phyloP scores from a whole-genome alignment of 2,329 filamentous ascomycete genomes.

The Ascomycota sp. region DNA sequence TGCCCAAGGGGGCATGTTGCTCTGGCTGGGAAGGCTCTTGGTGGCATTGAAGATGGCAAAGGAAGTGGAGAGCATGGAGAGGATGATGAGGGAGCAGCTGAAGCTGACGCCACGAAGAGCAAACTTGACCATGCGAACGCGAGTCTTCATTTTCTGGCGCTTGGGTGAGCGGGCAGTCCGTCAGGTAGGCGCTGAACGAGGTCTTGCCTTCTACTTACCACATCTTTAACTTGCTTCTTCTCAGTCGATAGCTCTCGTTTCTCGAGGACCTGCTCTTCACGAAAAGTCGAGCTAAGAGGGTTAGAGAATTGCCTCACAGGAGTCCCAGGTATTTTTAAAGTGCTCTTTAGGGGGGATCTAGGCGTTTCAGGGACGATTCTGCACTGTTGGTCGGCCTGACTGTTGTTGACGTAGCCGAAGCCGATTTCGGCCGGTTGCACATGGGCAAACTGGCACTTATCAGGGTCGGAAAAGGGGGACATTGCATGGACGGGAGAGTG shows the following conservation, averaged over 20 bases:
- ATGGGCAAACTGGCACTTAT: conserved; percentile 32
- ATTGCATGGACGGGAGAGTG: conserved; percentile 50
- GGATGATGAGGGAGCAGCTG: conserved; percentile 84
- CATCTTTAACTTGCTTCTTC: conserved; percentile 66
- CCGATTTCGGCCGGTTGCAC: conserved; percentile 69
- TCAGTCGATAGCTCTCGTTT: conserved; percentile 67
- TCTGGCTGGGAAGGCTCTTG: conserved; percentile 50
- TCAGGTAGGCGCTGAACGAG: background rate
- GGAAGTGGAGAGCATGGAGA: conserved; percentile 74
- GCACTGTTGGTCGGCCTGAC: conserved; percentile 25
- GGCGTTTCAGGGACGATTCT: conserved; percentile 47
- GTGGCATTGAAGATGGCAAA: conserved; percentile 88
- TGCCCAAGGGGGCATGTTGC: conserved; percentile 72
- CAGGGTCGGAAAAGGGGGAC: conserved; percentile 39
- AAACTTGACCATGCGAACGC: conserved; percentile 84
- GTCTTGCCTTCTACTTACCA: conserved; percentile 38
- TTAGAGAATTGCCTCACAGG: conserved; percentile 53
- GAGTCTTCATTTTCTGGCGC: conserved; percentile 68
- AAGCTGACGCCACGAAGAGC: conserved; percentile 92
- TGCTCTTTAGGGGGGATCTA: conserved; percentile 70
- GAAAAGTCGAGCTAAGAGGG: conserved; percentile 77
- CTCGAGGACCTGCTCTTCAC: conserved; percentile 70
- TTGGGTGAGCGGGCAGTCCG: conserved; percentile 7
- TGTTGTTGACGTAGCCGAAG: conserved; percentile 70
- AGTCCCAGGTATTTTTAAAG: conserved; percentile 71